phyloP scores from a whole-genome alignment of 192 early-diverging fungal genomes.

The Umbelopsis sp. region DNA sequence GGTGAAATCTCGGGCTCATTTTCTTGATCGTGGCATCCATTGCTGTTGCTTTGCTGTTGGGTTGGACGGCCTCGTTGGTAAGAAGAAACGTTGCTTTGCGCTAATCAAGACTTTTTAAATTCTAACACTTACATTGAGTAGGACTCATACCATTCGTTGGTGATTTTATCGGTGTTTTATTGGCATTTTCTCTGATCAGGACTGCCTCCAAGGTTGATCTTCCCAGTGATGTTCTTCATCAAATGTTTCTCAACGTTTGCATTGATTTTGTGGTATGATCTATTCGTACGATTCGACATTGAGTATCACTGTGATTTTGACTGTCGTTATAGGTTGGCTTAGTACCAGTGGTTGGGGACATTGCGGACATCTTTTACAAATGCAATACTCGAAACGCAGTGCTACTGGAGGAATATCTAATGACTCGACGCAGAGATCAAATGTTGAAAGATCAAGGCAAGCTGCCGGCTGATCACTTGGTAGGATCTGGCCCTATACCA shows the following conservation, averaged over 20 bases:
- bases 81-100: neutral
- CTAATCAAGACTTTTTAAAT: neutral
- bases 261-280: conserved; percentile 45
- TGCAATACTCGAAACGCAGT: conserved; percentile 48
- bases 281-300: neutral
- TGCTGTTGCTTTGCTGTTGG: conserved; percentile 47
- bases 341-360: conserved; percentile 45
- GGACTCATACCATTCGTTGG: conserved; percentile 50
- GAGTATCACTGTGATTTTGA: neutral
- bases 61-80: conserved; percentile 53
- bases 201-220: conserved; percentile 43
- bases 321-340: conserved; percentile 36
- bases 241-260: conserved; percentile 48
- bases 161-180: conserved; percentile 39
- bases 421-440: conserved; percentile 24
- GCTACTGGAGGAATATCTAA: conserved; percentile 43
- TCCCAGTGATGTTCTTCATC: conserved; percentile 28
- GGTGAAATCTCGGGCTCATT: conserved; percentile 47
- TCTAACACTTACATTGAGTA: conserved; percentile 10
- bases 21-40: conserved; percentile 49
- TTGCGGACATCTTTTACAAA: conserved; percentile 48
- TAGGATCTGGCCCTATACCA: conserved; percentile 18
- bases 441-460: conserved; percentile 21
- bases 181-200: conserved; percentile 38
- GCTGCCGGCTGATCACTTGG: conserved; percentile 7